Percentiles rank a stretch among this genome's conserved stretches.
Conservation (phyloP, 2,329 filamentous ascomycete genomes). For the Monilinia fructigena region DNA sequence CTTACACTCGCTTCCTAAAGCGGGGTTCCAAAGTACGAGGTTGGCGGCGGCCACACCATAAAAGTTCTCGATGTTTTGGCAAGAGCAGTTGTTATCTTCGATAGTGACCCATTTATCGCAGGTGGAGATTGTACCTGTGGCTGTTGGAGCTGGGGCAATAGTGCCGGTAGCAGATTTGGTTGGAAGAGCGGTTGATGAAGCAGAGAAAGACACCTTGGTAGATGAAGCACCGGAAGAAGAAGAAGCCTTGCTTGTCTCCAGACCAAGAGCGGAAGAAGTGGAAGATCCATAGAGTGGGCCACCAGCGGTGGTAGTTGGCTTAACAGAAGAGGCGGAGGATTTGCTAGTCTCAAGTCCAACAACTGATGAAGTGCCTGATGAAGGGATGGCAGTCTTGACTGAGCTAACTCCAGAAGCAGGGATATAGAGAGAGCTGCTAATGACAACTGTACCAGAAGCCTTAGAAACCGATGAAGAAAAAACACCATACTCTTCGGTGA, state of each 20-base stretch:
- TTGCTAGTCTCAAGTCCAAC: neutral
- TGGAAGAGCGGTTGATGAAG: neutral
- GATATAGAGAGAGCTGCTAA: neutral
- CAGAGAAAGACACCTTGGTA: neutral
- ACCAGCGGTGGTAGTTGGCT: neutral
- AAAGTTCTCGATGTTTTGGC: constrained; percentile 25
- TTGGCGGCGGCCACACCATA: constrained; percentile 33
- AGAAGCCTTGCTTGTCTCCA: constrained; percentile 1
- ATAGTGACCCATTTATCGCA: constrained; percentile 36
- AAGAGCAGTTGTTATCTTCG: constrained; percentile 8
- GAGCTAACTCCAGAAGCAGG: constrained; percentile 1
- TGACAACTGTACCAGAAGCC: neutral
- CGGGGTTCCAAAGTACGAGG: constrained; percentile 40
- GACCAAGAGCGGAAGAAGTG: neutral
- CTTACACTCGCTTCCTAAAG: constrained; percentile 35
- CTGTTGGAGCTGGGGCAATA: constrained; percentile 27
- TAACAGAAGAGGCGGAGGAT: neutral
- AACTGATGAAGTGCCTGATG: neutral
- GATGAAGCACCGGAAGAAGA: neutral
- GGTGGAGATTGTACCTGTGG: constrained; percentile 33
- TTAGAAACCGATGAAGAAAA: neutral
- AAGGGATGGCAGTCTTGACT: neutral
- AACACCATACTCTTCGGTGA: neutral
- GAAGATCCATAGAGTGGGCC: neutral
- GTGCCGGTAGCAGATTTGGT: constrained; percentile 5